phyloP scores from a whole-genome alignment of 75 land plant genomes.

The Larix kaempferi region DNA sequence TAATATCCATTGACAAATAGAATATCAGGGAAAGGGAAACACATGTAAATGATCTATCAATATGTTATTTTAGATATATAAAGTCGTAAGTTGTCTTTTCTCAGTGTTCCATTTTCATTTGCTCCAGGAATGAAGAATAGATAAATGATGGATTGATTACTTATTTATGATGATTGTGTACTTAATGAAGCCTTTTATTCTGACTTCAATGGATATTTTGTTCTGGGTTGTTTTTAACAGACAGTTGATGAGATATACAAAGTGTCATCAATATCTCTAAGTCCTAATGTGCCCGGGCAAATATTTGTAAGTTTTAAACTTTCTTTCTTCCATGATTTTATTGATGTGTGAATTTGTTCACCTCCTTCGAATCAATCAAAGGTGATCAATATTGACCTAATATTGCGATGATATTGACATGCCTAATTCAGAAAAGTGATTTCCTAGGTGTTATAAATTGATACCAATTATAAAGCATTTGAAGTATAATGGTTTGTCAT shows the following conservation, averaged over 20 bases:
- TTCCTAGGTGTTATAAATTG: background rate
- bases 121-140: slow-evolving; percentile 5
- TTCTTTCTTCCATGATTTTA: background rate
- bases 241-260: slow-evolving; percentile 97
- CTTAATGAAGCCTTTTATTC: background rate
- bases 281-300: slow-evolving; percentile 96
- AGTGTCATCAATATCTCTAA: slow-evolving; percentile 86
- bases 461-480: background rate
- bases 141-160: background rate
- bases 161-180: background rate
- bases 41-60: background rate
- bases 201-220: background rate
- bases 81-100: background rate
- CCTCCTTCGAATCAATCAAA: background rate
- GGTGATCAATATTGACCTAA: background rate
- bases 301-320: slow-evolving; percentile 73
- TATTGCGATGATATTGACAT: background rate
- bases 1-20: background rate
- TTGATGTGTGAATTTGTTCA: background rate
- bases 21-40: background rate
- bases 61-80: background rate
- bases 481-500: background rate
- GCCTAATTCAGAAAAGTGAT: background rate
- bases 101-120: background rate
- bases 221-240: slow-evolving; percentile 36